Evolutionary conservation across 176 grass and related monocot genomes (phyloP).

Genomic region (Alopecurus myosuroides): DNA sequence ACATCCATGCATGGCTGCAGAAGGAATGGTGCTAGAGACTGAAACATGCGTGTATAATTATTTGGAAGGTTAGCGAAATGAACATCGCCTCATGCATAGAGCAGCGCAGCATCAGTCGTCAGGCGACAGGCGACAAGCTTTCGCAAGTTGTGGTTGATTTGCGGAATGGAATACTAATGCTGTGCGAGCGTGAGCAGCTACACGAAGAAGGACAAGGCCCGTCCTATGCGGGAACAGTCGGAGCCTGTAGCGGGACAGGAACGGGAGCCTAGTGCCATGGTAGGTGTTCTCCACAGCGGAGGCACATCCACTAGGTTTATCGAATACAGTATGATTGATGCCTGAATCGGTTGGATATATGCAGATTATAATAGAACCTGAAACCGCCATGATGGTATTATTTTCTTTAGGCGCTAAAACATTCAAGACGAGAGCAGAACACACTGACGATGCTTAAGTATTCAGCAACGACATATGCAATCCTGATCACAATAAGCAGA

Average conservation of each 20-base stretch:
- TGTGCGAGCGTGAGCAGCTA: not conserved
- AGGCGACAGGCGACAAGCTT: not conserved
- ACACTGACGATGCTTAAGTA: conserved; percentile 1
- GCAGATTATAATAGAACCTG: not conserved
- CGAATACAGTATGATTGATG: not conserved
- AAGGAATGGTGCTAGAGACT: not conserved
- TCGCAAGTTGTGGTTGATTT: not conserved
- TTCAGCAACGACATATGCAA: not conserved
- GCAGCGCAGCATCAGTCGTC: conserved; percentile 3
- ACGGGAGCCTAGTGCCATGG: not conserved
- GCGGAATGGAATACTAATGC: not conserved
- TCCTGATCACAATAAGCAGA: not conserved
- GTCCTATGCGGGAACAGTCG: not conserved
- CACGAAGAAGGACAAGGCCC: conserved; percentile 28
- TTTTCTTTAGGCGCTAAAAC: not conserved
- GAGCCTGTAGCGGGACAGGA: conserved; percentile 13
- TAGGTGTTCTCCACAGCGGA: conserved; percentile 43
- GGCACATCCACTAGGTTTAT: conserved; percentile 18
- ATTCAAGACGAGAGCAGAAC: not conserved
- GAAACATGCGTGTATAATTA: not conserved
- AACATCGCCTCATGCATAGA: not conserved
- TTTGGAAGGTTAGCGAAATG: not conserved
- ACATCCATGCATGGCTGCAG: not conserved
- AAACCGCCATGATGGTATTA: not conserved
- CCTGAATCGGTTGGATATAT: conserved; percentile 1